Base-by-base conservation (phyloP, 306 rosid species). In the Cicer arietinum region DNA sequence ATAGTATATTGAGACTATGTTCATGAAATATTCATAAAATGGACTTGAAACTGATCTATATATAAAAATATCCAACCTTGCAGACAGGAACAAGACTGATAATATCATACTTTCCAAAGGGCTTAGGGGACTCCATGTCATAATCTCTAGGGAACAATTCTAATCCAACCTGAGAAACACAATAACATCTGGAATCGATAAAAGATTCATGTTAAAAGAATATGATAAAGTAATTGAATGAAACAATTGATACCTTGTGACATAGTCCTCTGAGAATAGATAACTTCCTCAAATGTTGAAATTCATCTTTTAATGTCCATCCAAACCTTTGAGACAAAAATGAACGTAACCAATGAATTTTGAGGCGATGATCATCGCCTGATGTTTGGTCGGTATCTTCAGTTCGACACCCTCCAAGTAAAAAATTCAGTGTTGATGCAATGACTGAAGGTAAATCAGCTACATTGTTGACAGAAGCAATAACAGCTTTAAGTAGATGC, bases 11-110 rank as follows among this genome's bases (percentile, higher is more conserved):
- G 70, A 82, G 25, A 51, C 22, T n/a, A 17, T 18, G 1, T 16
- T 37, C 71, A 8, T 44, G 61, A 75, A 84, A 75, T 30, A 57
- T 45, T 59, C 17, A 65, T 50, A 69, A 30, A 69, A 62, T 11
- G 66, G 67, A 20, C 46, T 51, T 13, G 61, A 43, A 43, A 17
- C 16, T 12, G 10, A 45, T 37, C 8, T 8, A 58, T n/a, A 67
- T 75, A 45, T 37, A 13, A 68, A 47, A 71, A 74, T 70, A 40
- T 20, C 77, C 42, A 35, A 94, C 98, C 98, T 94, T 94, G 83
- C 95, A 94, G 75, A 91, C 87, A 37, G 98, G 98, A 84, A 94
- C 88, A 82, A 94, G 53, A 82, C 97, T 89, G 67, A 90, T 86
- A 25, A 91, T 85, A 65, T 94, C 98, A 17, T 66, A 81, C 65